Evolutionary conservation across 2,329 filamentous ascomycete genomes (phyloP).

Genomic region (Aspergillus melleus): DNA sequence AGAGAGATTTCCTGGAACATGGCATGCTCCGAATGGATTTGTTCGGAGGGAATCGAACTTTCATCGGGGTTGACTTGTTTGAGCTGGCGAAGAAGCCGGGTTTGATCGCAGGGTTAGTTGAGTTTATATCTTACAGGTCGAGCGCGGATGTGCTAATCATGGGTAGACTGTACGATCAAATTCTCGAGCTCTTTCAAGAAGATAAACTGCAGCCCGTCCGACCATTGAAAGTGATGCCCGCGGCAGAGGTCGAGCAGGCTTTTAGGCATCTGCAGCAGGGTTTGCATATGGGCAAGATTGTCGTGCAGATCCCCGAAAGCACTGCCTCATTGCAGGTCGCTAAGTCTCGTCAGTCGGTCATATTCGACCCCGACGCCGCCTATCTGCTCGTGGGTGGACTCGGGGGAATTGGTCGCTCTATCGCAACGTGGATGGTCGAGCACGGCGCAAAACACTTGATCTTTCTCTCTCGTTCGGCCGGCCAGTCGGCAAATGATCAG

Average conservation of each 20-base stretch:
- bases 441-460: constrained; percentile 14
- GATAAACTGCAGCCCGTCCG: constrained; percentile 9
- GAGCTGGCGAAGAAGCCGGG: background rate
- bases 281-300: constrained; percentile 18
- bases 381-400: constrained; percentile 20
- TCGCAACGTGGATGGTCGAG: constrained; percentile 17
- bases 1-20: constrained; percentile 21
- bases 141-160: background rate
- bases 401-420: constrained; percentile 16
- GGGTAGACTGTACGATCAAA: background rate
- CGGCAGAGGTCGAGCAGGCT: constrained; percentile 3
- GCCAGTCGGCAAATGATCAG: background rate
- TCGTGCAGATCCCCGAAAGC: constrained; percentile 8
- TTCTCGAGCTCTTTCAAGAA: background rate
- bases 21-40: constrained; percentile 12
- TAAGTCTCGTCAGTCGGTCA: background rate
- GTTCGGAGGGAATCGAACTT: constrained; percentile 15
- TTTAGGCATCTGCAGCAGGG: constrained; percentile 22
- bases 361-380: background rate
- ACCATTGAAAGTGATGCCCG: constrained; percentile 10
- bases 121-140: background rate
- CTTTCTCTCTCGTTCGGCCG: constrained; percentile 12
- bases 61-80: constrained; percentile 14
- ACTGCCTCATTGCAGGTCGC: background rate
- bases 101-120: background rate